phyloP scores from a whole-genome alignment of 2,329 filamentous ascomycete genomes.

The Helminthosporium solani region DNA sequence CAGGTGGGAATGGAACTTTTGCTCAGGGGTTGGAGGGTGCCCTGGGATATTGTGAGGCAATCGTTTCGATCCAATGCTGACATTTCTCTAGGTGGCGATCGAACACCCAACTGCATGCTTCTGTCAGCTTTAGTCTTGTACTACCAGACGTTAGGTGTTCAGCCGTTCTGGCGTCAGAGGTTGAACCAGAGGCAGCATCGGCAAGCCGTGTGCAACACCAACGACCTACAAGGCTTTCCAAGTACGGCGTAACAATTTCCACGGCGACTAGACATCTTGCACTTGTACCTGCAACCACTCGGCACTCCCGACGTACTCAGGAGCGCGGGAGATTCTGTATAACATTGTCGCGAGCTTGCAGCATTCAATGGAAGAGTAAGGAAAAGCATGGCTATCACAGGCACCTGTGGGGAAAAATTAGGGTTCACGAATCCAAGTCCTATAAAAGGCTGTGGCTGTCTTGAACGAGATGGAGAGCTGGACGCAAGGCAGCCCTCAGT shows the following conservation, averaged over 20 bases:
- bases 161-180: constrained; percentile 4
- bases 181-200: constrained; percentile 19
- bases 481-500: constrained; percentile 31
- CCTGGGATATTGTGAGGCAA: background rate
- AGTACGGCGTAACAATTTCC: constrained; percentile 16
- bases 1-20: background rate
- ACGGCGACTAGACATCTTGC: constrained; percentile 9
- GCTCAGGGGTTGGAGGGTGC: background rate
- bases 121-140: constrained; percentile 1
- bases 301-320: constrained; percentile 13
- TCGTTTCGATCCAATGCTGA: background rate
- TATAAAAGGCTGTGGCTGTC: constrained; percentile 19
- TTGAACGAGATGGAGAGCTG: too few species aligned
- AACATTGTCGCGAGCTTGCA: constrained; percentile 14
- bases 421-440: constrained; percentile 22
- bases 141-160: constrained; percentile 2
- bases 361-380: constrained; percentile 14
- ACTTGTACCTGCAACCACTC: constrained; percentile 5
- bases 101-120: background rate
- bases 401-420: constrained; percentile 6
- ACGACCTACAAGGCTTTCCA: constrained; percentile 5
- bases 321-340: constrained; percentile 14
- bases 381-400: too few species aligned
- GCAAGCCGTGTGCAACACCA: constrained; percentile 12
- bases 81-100: constrained; percentile 1